Base-by-base conservation (phyloP, 73 alveolate genomes). In the Blepharisma japonicum region DNA sequence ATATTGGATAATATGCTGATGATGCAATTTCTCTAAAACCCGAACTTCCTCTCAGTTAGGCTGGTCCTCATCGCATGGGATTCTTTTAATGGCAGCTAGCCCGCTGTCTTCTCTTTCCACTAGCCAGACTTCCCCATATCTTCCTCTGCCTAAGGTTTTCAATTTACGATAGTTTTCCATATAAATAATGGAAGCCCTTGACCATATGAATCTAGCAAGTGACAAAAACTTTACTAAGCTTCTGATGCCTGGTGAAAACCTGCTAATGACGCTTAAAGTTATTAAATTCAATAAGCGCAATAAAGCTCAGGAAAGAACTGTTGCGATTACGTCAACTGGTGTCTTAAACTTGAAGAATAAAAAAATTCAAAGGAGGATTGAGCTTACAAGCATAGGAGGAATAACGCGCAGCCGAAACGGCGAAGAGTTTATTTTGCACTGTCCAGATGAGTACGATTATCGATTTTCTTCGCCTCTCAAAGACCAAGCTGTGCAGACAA, bases 1-100 rank as follows among this genome's bases (percentile, higher is more conserved):
- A 77, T 94, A 94, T 50, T 90, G 83, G 56, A 71, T 94, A 54
- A 96, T 92, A 80, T 96, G 89, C 7, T 94, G 96, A 76, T 96
- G 99, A 45, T 91, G 87, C 27, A 96, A 84, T 70, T 81, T 89
- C 81, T 92, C 71, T 42, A 96, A 80, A 25, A 96, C 91, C 86
- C 92, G 84, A 3, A 93, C 99, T 87, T 96, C 99, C 14, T 8
- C 14, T 9, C 47, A 25, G 23, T 14, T n/a, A 14, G 14, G 39
- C 50, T 25, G 39, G 14, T 25, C 46, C 14, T 14, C 14, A 9
- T 25, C 47, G 2, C 14, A 20, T 1, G 49, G 38, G 74, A 61
- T 61, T 25, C 47, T 61, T 61, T 61, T 61, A n/a, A 61, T 61
- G 14, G 74, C 74, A 61, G 14, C 14, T 9, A 61, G 48, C 5